A percentile compares a stretch with the other conserved stretches of the same genome.
These are phyloP conservation scores for Tilletia caries DNA, from an alignment of 1,284 basidiomycete genomes.

Conservation along the genomic window DNA sequence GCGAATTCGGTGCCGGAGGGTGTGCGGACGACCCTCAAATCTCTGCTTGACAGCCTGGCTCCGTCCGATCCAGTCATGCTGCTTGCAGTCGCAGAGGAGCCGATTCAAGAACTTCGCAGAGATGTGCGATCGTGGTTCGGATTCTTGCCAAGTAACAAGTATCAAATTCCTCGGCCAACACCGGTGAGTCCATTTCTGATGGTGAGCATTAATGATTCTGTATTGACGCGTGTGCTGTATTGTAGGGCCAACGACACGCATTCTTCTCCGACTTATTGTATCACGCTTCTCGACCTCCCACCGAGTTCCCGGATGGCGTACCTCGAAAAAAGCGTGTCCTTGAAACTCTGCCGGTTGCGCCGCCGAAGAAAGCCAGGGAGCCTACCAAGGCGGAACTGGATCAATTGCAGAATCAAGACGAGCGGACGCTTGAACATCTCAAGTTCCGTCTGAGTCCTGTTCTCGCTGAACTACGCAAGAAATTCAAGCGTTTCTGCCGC, in stretches of 20 bases:
- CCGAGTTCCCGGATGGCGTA: conserved; percentile 84
- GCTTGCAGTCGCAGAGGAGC: conserved; percentile 79
- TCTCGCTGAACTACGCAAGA: conserved; percentile 81
- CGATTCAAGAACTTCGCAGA: conserved; percentile 67
- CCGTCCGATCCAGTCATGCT: conserved; percentile 89
- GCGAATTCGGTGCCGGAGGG: conserved; percentile 78
- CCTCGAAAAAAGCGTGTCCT: conserved; percentile 77
- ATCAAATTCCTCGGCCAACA: conserved; percentile 64
- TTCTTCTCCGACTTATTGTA: conserved; percentile 68
- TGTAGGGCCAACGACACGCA: conserved; percentile 62
- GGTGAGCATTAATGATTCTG: background rate
- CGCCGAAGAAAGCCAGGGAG: conserved; percentile 78
- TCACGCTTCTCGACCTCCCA: conserved; percentile 63
- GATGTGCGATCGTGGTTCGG: conserved; percentile 95
- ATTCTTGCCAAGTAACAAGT: conserved; percentile 67
- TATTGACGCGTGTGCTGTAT: conserved; percentile 62
- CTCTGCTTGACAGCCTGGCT: conserved; percentile 83
- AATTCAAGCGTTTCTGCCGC: conserved; percentile 87
- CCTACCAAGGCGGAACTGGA: conserved; percentile 80
- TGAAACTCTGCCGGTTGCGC: conserved; percentile 81
- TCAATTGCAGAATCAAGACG: conserved; percentile 76
- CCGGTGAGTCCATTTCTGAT: conserved; percentile 42
- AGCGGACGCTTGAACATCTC: conserved; percentile 73
- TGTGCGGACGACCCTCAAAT: conserved; percentile 70
- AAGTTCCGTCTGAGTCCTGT: conserved; percentile 83